Percentiles rank a stretch among this genome's conserved stretches.
Conservation (phyloP, 2,329 filamentous ascomycete species). For the Pleoardoris graminearum region DNA sequence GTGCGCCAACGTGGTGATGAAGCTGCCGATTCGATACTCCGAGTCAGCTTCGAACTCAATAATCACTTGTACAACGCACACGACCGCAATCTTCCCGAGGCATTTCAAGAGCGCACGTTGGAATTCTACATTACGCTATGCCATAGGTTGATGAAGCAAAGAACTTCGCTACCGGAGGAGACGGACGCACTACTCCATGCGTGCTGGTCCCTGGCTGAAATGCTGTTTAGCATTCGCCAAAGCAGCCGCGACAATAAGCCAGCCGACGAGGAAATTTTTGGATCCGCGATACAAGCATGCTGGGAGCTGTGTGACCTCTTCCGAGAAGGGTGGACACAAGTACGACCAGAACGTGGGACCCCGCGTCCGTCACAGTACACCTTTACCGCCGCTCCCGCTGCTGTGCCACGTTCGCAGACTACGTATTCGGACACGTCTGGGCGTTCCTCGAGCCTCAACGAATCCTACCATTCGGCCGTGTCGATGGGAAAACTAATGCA, state of each 20-base stretch:
- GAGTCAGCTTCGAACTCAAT: slow-evolving; percentile 93
- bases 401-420: slow-evolving; percentile 35
- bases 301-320: slow-evolving; percentile 96
- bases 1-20: slow-evolving; percentile 78
- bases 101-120: slow-evolving; percentile 84
- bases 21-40: slow-evolving; percentile 78
- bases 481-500: slow-evolving; percentile 44
- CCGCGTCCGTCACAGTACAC: slow-evolving; percentile 78
- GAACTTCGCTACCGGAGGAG: slow-evolving; percentile 75
- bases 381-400: slow-evolving; percentile 59
- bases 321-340: slow-evolving; percentile 86
- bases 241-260: slow-evolving; percentile 73
- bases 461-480: slow-evolving; percentile 51
- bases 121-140: slow-evolving; percentile 95
- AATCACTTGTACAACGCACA: slow-evolving; percentile 95
- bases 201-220: slow-evolving; percentile 89
- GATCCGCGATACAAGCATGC: slow-evolving; percentile 87
- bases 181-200: slow-evolving; percentile 82
- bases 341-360: slow-evolving; percentile 82
- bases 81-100: slow-evolving; percentile 79
- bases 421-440: slow-evolving; percentile 42
- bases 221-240: slow-evolving; percentile 88
- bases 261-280: slow-evolving; percentile 80
- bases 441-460: slow-evolving; percentile 50
- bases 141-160: slow-evolving; percentile 94